These are phyloP conservation scores for Nannizziopsis barbatae DNA, from an alignment of 2,329 filamentous ascomycete genomes.

Conservation along the genomic window DNA sequence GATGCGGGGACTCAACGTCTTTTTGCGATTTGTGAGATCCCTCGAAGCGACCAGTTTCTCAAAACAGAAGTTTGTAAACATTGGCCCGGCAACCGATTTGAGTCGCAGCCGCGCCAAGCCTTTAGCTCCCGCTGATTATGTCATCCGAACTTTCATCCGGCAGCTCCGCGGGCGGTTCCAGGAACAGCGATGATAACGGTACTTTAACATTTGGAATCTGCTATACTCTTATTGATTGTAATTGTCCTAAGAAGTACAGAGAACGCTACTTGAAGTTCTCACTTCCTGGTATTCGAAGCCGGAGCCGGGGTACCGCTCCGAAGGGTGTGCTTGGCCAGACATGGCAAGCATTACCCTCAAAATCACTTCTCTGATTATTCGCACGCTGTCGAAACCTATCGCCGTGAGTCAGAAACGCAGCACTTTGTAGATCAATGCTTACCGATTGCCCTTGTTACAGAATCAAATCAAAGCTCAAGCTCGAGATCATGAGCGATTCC, in stretches of 20 bases:
- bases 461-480: conserved; percentile 58
- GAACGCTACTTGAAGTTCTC: too few relatives aligned
- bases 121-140: conserved; percentile 9
- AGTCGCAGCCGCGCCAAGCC: conserved; percentile 4
- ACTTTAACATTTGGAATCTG: too few relatives aligned
- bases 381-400: conserved; percentile 57
- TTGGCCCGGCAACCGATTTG: conserved; percentile 14
- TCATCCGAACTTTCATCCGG: neutral
- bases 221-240: too few relatives aligned
- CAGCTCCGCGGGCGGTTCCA: neutral
- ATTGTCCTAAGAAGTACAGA: too few relatives aligned
- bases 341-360: conserved; percentile 56
- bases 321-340: conserved; percentile 2
- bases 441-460: conserved; percentile 29
- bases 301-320: neutral
- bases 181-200: neutral
- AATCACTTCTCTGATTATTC: conserved; percentile 52
- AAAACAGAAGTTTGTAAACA: conserved; percentile 16
- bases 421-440: neutral
- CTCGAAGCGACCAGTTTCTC: conserved; percentile 9
- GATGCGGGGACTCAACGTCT: neutral
- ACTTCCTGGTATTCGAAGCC: neutral
- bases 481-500: conserved; percentile 57
- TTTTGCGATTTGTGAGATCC: neutral
- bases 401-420: conserved; percentile 40